A percentile compares a stretch with the other conserved stretches of the same genome.
These are phyloP conservation scores for Linaria vulgaris DNA, from an alignment of 257 asterid species.

Conservation along the genomic window DNA sequence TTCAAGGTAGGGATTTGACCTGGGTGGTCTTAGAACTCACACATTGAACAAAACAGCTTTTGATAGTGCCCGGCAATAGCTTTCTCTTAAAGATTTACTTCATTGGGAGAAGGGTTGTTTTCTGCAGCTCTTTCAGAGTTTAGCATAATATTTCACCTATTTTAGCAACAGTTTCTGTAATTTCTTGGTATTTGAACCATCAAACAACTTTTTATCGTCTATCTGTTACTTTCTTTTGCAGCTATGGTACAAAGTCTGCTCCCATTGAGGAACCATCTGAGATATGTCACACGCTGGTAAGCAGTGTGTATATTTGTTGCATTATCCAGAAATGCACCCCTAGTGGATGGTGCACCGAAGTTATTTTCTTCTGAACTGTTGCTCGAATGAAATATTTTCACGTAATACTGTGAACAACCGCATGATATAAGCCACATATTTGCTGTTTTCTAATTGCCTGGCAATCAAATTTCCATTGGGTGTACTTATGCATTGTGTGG, in stretches of 20 bases:
- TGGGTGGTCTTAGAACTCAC: neutral
- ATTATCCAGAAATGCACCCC: neutral
- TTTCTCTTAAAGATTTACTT: too few species aligned
- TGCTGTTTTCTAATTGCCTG: too few species aligned
- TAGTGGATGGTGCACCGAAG: too few species aligned
- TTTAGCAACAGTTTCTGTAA: too few species aligned
- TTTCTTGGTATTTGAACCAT: neutral
- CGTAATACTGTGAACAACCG: too few species aligned
- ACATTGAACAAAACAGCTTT: neutral
- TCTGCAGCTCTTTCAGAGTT: neutral
- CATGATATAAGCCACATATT: too few species aligned
- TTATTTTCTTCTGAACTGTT: too few species aligned
- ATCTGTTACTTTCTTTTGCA: constrained; percentile 32
- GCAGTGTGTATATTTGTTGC: constrained; percentile 20
- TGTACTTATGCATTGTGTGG: neutral
- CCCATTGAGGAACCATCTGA: constrained; percentile 65
- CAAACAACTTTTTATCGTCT: neutral
- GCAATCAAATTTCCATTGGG: neutral
- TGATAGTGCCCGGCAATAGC: too few species aligned
- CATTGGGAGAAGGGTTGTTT: neutral
- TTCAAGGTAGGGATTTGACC: constrained; percentile 5
- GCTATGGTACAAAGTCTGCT: constrained; percentile 84
- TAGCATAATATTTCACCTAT: neutral
- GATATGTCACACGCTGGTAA: constrained; percentile 74
- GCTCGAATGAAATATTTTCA: too few species aligned